These are phyloP conservation scores for Phaeotremella skinneri DNA, from an alignment of 768 basidiomycete species.

Conservation along the genomic window DNA sequence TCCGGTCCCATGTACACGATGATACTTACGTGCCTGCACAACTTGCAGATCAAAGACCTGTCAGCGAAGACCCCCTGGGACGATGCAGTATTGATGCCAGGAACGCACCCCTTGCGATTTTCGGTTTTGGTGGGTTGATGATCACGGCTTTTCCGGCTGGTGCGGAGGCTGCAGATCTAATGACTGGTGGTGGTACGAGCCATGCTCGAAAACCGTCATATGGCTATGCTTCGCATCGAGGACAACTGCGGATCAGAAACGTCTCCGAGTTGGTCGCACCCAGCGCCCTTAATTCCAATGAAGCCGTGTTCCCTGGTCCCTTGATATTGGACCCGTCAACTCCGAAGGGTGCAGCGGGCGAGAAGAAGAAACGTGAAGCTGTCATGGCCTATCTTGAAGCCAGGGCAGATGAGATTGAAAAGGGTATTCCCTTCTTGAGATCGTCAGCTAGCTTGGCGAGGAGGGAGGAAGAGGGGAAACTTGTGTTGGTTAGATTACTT, in stretches of 20 bases:
- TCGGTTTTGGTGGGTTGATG: constrained; percentile 90
- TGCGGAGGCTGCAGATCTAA: constrained; percentile 65
- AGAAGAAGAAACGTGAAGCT: constrained; percentile 78
- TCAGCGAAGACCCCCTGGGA: constrained; percentile 42
- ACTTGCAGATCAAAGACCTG: constrained; percentile 40
- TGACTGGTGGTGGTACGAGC: constrained; percentile 54
- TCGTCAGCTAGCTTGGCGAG: constrained; percentile 56
- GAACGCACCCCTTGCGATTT: constrained; percentile 71
- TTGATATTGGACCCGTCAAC: constrained; percentile 69
- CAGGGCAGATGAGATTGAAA: constrained; percentile 70
- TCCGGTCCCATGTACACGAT: constrained; percentile 37
- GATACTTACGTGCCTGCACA: constrained; percentile 41
- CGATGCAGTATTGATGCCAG: constrained; percentile 33
- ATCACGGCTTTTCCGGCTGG: constrained; percentile 82
- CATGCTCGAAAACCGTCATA: constrained; percentile 37
- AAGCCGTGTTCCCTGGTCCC: constrained; percentile 77
- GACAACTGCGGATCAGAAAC: constrained; percentile 62
- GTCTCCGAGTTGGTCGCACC: constrained; percentile 70
- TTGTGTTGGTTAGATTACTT: constrained; percentile 69
- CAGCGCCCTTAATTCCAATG: constrained; percentile 55
- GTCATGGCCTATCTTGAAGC: constrained; percentile 74
- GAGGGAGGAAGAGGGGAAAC: constrained; percentile 69
- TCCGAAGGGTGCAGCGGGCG: constrained; percentile 60
- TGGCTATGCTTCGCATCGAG: constrained; percentile 43
- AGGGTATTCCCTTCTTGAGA: constrained; percentile 69